Base-by-base conservation (phyloP, 192 early-diverging fungal genomes). In the Linnemannia exigua region DNA sequence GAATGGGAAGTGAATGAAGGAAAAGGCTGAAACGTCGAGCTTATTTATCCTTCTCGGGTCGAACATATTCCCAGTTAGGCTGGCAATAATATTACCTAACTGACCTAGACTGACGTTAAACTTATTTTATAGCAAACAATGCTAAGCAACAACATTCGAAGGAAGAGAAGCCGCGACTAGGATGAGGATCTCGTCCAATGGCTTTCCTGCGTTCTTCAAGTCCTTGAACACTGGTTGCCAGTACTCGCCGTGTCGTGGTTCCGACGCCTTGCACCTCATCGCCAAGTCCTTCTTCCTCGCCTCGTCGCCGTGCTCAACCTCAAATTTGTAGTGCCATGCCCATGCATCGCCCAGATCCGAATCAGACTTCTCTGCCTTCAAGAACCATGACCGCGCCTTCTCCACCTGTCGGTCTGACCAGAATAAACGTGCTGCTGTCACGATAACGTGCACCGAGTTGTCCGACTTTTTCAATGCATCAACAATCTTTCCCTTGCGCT, bases 291-390 rank as follows among this genome's bases (percentile, higher is more conserved):
- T 37, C 76, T 83, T 86, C 72, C 77, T 84, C 73, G 89, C 82
- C 70, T 92, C 88, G 50, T 89, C 90, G 7, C 97, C 97, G 82
- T 97, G 94, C 74, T 93, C 90, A 35, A 88, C 71, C 88, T 99
- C 99, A 90, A 99, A 99, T 67, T 95, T 94, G 70, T 95, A 93
- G 92, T 94, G 97, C 97, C 97, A 99, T 17, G 96, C 98, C 95
- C 96, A 99, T 2, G 94, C 90, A 83, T 99, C 99, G 9, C 99
- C 99, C 8, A 92, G 87, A 84, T 99, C 96, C 3, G 95, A 90
- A 78, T 99, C 96, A 7, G 93, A 94, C 58, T 94, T 92, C 8
- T 93, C 89, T 1, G 98, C 96, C 33, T 96, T 92, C 70, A 89
- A 83, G 79, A 99, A 98, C 99, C 99, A 99, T 41, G 90, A 92